Evolutionary conservation across 129 eudicot genomes (phyloP), one percentile per base, ranked within the genome.

Genomic region (Flaveria brownii): DNA sequence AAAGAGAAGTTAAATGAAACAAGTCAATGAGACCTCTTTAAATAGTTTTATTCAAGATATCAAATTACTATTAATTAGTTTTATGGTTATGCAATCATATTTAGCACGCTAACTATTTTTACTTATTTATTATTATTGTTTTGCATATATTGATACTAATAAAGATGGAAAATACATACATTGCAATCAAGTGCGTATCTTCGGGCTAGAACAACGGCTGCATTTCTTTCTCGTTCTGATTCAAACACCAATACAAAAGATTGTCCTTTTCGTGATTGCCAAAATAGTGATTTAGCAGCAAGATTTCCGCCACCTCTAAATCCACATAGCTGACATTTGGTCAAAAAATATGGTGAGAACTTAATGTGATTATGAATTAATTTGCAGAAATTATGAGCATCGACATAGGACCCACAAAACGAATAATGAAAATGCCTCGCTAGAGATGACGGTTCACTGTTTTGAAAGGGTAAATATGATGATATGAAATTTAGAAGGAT

Each of bases 301-400:
- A 87, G 87, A 87, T 91, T 91, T 49, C 98, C 97, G 3, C 98
- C 90, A 36, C 97, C 98, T 87, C 98, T 84, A 69, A 94, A 92
- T 75, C 98, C 98, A 82, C 96, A 94, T 54, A 94, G 83, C 98
- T 94, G 90, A 42, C 80, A 70, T 45, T 68, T 74, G 68, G 71
- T 33, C 69, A 22, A 57, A 9, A 57, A 57, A 57, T 57, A 30
- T 57, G 3, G 64, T 57, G 22, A 57, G 64, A 57, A 57, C 64
- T 57, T 57, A 22, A 57, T 9, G 33, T 57, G 64, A 57, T 22
- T 18, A 18, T 55, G 10, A 17, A 55, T 8, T 8, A 45, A 45
- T 45, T 45, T 45, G 49, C 49, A 45, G 13, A 9, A 1, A 2
- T 45, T 33, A 33, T 33, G 39, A 33, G 39, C 39, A 5, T 33